Evolutionary conservation across 352 stramenopile species (phyloP).

Genomic region (Pythium phragmitis): DNA sequence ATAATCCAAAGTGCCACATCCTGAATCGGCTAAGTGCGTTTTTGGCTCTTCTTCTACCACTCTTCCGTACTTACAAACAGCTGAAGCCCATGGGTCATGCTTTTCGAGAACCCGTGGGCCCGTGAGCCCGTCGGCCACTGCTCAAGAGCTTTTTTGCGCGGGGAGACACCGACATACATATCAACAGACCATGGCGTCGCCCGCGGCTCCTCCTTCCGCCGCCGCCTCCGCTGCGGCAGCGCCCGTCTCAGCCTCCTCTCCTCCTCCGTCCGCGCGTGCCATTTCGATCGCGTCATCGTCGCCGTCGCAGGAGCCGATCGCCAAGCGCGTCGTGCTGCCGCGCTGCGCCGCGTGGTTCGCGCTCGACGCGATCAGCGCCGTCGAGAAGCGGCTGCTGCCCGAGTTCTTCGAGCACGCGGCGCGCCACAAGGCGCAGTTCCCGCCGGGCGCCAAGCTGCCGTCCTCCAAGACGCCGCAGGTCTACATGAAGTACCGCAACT

Average conservation of each 20-base stretch:
- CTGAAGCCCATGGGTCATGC: too few relatives aligned
- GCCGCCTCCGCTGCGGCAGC: neutral
- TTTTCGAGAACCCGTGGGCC: neutral
- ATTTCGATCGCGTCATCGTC: neutral
- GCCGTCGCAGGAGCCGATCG: neutral
- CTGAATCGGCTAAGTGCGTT: too few relatives aligned
- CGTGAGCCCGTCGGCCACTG: neutral
- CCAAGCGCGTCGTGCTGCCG: constrained; percentile 45
- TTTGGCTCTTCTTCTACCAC: too few relatives aligned
- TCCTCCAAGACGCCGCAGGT: constrained; percentile 56
- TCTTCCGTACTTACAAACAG: too few relatives aligned
- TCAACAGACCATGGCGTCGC: neutral
- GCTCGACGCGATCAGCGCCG: constrained; percentile 71
- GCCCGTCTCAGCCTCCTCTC: neutral
- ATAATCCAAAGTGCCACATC: too few relatives aligned
- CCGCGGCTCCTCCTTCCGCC: neutral
- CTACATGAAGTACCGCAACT: constrained; percentile 88
- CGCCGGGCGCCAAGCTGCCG: constrained; percentile 22
- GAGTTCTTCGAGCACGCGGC: constrained; percentile 66
- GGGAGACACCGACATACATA: neutral
- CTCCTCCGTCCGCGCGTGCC: neutral
- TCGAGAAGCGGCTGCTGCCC: constrained; percentile 82
- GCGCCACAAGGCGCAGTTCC: constrained; percentile 25
- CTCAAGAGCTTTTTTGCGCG: neutral
- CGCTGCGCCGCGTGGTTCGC: constrained; percentile 79